Evolutionary conservation across 768 basidiomycete species (phyloP).

Genomic region (Xanthoconium purpureum): DNA sequence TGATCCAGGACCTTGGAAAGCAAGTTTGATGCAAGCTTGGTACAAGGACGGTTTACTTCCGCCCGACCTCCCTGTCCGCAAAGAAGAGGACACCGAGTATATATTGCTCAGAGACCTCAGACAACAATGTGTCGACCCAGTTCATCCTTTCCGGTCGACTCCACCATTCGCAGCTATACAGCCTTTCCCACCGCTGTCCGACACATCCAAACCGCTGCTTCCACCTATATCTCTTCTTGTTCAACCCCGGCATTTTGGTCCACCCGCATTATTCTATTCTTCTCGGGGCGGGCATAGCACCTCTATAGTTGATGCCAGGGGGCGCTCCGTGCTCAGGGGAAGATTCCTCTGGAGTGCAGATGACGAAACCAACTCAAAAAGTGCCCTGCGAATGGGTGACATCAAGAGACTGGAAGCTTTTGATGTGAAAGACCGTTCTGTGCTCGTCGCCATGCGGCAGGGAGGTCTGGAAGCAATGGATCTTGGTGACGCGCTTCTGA

Average conservation of each 20-base stretch:
- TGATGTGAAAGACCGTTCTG: conserved; percentile 69
- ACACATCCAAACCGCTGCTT: conserved; percentile 55
- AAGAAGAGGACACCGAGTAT: conserved; percentile 71
- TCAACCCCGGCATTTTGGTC: conserved; percentile 81
- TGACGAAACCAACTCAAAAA: conserved; percentile 42
- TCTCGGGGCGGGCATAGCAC: conserved; percentile 90
- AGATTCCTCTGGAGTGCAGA: conserved; percentile 78
- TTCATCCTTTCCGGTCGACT: conserved; percentile 62
- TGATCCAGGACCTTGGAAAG: conserved; percentile 75
- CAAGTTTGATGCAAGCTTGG: conserved; percentile 87
- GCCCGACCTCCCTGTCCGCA: conserved; percentile 75
- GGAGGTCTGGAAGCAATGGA: conserved; percentile 83
- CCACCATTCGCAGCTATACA: conserved; percentile 42
- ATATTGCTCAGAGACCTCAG: conserved; percentile 70
- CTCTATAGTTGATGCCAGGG: conserved; percentile 81
- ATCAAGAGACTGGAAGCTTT: conserved; percentile 82
- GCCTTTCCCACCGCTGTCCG: conserved; percentile 24
- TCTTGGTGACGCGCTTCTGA: conserved; percentile 72
- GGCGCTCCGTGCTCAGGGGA: conserved; percentile 78
- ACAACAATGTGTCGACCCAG: conserved; percentile 77
- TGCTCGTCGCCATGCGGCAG: conserved; percentile 83
- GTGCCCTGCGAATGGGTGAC: conserved; percentile 64
- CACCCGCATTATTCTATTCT: conserved; percentile 83
- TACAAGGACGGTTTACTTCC: conserved; percentile 82
- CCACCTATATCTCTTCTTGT: conserved; percentile 71